Evolutionary conservation across 768 basidiomycete species (phyloP).

Genomic region (Serendipita sp.): DNA sequence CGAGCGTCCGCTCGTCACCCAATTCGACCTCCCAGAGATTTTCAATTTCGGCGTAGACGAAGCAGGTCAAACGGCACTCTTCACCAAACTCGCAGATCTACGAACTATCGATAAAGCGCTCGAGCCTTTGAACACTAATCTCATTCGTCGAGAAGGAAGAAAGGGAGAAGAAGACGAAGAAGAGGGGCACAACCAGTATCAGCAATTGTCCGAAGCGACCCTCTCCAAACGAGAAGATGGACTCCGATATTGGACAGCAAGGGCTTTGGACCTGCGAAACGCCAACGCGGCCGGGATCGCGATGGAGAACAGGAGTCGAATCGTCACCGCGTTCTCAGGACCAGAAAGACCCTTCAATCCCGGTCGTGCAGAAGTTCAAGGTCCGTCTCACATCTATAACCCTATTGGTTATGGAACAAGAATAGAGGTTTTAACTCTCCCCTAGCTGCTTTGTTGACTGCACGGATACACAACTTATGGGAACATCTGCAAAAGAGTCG

Average conservation of each 20-base stretch:
- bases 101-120: conserved; percentile 11
- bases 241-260: conserved; percentile 35
- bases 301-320: conserved; percentile 69
- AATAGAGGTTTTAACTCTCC: not conserved
- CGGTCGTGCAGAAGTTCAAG: conserved; percentile 81
- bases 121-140: conserved; percentile 10
- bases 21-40: conserved; percentile 34
- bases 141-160: not conserved
- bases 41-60: conserved; percentile 52
- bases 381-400: conserved; percentile 29
- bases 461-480: conserved; percentile 72
- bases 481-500: conserved; percentile 47
- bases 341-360: conserved; percentile 53
- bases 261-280: conserved; percentile 69
- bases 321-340: conserved; percentile 64
- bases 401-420: not conserved
- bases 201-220: not conserved
- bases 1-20: conserved; percentile 15
- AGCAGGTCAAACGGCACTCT: conserved; percentile 43
- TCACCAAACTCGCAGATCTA: conserved; percentile 47
- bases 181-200: conserved; percentile 13
- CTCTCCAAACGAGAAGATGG: conserved; percentile 15
- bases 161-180: conserved; percentile 29
- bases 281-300: conserved; percentile 77
- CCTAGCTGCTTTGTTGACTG: conserved; percentile 72